Percentiles rank a stretch among this genome's conserved stretches.
phyloP scores from a whole-genome alignment of 768 basidiomycete species.

The Trametes meyenii region DNA sequence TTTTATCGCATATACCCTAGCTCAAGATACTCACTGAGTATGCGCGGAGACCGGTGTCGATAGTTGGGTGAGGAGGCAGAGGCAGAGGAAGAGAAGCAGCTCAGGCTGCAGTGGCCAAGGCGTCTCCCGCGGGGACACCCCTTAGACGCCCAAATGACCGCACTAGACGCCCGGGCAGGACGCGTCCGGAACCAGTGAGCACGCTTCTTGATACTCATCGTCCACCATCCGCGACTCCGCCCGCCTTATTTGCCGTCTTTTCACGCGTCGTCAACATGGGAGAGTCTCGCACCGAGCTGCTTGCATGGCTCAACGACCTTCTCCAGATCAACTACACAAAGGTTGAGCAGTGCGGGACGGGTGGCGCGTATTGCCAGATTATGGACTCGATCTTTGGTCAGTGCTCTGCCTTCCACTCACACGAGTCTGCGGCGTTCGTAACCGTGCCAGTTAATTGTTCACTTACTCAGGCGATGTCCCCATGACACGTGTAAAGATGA shows the following conservation, averaged over 20 bases:
- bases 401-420: slow-evolving; percentile 27
- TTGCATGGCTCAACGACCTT: slow-evolving; percentile 94
- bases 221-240: slow-evolving; percentile 27
- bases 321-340: slow-evolving; percentile 91
- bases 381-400: slow-evolving; percentile 92
- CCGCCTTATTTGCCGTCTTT: slow-evolving; percentile 12
- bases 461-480: slow-evolving; percentile 77
- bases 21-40: too few species aligned
- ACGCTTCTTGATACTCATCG: slow-evolving; percentile 26
- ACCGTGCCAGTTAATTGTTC: slow-evolving; percentile 16
- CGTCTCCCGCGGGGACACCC: background rate
- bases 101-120: too few species aligned
- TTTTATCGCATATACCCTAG: too few species aligned
- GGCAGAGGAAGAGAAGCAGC: background rate
- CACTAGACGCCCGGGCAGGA: slow-evolving; percentile 9
- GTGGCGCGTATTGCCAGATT: slow-evolving; percentile 93
- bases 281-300: slow-evolving; percentile 82
- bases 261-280: slow-evolving; percentile 45
- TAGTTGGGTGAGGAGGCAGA: too few species aligned
- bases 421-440: background rate
- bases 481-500: slow-evolving; percentile 93
- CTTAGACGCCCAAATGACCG: background rate
- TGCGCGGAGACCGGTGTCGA: too few species aligned
- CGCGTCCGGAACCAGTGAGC: slow-evolving; percentile 11
- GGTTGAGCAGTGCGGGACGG: slow-evolving; percentile 88